phyloP scores from a whole-genome alignment of 768 basidiomycete species.

The Rhodotorula babjevae region DNA sequence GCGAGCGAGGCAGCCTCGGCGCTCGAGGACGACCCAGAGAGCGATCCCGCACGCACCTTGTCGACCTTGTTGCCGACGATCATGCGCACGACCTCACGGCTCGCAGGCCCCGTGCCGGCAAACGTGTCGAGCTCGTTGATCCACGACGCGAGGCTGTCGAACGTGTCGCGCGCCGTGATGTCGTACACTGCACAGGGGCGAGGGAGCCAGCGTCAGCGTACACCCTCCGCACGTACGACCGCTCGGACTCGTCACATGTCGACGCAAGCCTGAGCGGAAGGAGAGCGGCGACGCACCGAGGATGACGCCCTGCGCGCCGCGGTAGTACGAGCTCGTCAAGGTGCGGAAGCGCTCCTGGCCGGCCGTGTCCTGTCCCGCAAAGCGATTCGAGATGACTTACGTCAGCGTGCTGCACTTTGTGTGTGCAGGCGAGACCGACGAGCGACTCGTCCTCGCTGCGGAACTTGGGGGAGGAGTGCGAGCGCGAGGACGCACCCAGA shows the following conservation, averaged over 20 bases:
- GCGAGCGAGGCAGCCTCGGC: too few relatives aligned
- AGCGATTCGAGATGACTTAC: too few relatives aligned
- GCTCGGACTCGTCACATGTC: too few relatives aligned
- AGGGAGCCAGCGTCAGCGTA: neutral
- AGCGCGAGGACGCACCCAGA: conserved; percentile 66
- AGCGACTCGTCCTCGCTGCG: too few relatives aligned
- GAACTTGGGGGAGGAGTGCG: too few relatives aligned
- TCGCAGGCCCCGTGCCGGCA: conserved; percentile 51
- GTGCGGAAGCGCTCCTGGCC: conserved; percentile 92
- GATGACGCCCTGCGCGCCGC: conserved; percentile 56
- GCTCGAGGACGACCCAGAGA: too few relatives aligned
- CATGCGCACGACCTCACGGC: conserved; percentile 79
- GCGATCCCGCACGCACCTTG: conserved; percentile 56
- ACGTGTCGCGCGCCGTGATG: conserved; percentile 84
- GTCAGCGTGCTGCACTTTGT: neutral
- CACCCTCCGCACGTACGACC: too few relatives aligned
- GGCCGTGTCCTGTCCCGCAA: conserved; percentile 74
- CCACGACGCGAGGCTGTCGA: conserved; percentile 83
- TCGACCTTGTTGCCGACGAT: conserved; percentile 87
- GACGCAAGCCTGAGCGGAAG: too few relatives aligned
- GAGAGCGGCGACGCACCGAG: conserved; percentile 45
- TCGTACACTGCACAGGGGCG: conserved; percentile 69
- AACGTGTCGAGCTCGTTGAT: conserved; percentile 86
- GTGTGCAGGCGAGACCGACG: too few relatives aligned
- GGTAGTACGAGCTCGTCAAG: conserved; percentile 90